These are phyloP conservation scores for Mycena albidolilacea DNA, from an alignment of 768 basidiomycete genomes.

Conservation along the genomic window DNA sequence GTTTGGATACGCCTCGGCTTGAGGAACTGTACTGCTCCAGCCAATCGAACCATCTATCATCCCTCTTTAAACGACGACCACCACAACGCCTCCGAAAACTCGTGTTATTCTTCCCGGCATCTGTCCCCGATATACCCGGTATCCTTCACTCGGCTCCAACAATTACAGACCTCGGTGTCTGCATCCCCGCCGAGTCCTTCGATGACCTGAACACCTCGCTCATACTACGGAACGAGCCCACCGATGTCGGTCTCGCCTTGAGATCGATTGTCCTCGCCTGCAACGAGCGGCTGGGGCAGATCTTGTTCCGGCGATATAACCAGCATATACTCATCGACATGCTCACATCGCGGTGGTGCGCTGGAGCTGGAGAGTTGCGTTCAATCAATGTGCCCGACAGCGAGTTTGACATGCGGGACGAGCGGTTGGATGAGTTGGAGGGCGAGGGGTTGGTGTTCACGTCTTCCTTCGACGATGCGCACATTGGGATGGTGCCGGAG, in stretches of 20 bases:
- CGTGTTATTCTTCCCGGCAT: not conserved
- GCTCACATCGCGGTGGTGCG: conserved; percentile 17
- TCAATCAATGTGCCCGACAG: not conserved
- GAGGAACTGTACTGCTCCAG: conserved; percentile 22
- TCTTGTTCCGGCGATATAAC: not conserved
- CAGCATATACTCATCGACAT: not conserved
- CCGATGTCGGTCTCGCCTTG: conserved; percentile 1
- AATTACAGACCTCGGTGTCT: conserved; percentile 13
- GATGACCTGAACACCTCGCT: not conserved
- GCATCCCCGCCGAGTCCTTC: not conserved
- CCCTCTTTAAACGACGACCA: not conserved
- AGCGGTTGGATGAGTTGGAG: not conserved
- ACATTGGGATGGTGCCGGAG: not conserved
- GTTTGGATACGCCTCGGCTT: conserved; percentile 12
- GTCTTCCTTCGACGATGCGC: not conserved
- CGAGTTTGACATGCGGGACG: not conserved
- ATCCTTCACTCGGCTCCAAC: not conserved
- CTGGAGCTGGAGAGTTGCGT: conserved; percentile 3
- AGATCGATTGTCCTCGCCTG: not conserved
- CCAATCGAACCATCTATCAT: not conserved
- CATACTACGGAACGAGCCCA: conserved; percentile 1
- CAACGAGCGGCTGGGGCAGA: not conserved
- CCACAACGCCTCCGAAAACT: conserved; percentile 13
- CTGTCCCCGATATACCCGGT: conserved; percentile 5
- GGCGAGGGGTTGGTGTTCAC: not conserved